Base-by-base conservation (phyloP, 108 stramenopile genomes). In the Cyclotella baltica region DNA sequence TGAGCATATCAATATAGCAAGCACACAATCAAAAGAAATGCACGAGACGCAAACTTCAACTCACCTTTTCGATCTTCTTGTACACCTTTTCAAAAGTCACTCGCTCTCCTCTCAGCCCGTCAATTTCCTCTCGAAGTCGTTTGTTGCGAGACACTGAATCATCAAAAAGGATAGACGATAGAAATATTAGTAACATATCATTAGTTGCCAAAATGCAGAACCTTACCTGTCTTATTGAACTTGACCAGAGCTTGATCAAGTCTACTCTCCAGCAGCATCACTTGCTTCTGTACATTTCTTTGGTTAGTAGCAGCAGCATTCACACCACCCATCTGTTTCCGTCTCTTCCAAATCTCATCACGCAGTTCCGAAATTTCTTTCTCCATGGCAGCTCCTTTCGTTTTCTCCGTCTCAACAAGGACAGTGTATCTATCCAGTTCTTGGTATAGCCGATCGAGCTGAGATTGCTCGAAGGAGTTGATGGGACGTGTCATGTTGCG, bases 211-310 rank as follows among this genome's bases (percentile, higher is more conserved):
- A n/a, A n/a, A n/a, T n/a, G n/a, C n/a, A n/a, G n/a, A n/a, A n/a
- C n/a, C n/a, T n/a, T n/a, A n/a, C n/a, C n/a, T 48, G 69, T 64
- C 68, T 93, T 90, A 81, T 96, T 96, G 53, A 95, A 95, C 79
- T 95, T 96, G 20, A 92, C 84, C 28, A 95, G 80, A 9, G 93
- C 88, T 73, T 96, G 92, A 72, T 96, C 94, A n/a, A 96, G 74
- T n/a, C 90, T 77, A 67, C 91, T 92, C 70, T 96, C 95, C 38
- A 95, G 75, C 36, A 94, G 87, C 9, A 77, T 70, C 16, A 91
- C 88, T 77, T 94, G 93, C 77, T 95, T 96, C 64, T 92, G 87
- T 27, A 92, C 72, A 76, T 86, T 87, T 43, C 75, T 55, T 30
- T 92, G 81, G 63, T 92, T 95, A 23, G 80, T 70, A 0, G 79